These are phyloP conservation scores for Silene latifolia DNA, from an alignment of 148 eudicot genomes.

Conservation along the genomic window DNA sequence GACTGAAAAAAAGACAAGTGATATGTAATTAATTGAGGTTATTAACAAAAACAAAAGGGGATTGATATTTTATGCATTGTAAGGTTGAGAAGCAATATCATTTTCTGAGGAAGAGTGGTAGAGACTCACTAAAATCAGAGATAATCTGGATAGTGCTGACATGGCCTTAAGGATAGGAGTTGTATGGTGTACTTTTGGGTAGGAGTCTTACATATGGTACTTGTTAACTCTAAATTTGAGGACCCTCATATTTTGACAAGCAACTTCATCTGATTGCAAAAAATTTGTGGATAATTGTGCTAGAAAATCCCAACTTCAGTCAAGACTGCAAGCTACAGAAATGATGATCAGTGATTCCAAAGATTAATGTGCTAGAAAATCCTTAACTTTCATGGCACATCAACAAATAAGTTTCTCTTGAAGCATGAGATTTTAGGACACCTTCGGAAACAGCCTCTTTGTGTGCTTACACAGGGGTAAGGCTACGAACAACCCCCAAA, in stretches of 20 bases:
- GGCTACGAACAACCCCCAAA: too few relatives aligned
- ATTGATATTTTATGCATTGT: too few relatives aligned
- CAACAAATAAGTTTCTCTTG: too few relatives aligned
- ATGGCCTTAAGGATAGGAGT: slow-evolving; percentile 38
- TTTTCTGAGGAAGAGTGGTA: slow-evolving; percentile 7
- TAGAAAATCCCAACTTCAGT: background rate
- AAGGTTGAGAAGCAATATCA: slow-evolving; percentile 8
- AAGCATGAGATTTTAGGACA: too few relatives aligned
- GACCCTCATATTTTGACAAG: background rate
- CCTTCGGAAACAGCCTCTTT: too few relatives aligned
- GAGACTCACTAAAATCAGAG: slow-evolving; percentile 1
- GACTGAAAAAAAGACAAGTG: background rate
- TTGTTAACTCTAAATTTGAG: background rate
- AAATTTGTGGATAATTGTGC: too few relatives aligned
- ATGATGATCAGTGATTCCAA: too few relatives aligned
- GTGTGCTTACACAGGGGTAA: too few relatives aligned
- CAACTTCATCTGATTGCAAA: background rate
- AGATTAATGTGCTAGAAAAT: too few relatives aligned
- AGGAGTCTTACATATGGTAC: background rate
- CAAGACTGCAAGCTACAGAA: background rate
- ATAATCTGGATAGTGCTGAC: slow-evolving; percentile 39
- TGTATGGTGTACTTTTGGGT: slow-evolving; percentile 29
- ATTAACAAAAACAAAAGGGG: background rate
- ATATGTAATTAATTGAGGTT: background rate
- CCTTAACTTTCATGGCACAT: too few relatives aligned